These are phyloP conservation scores for Cercospora janseana DNA, from an alignment of 2,329 filamentous ascomycete genomes.

Conservation along the genomic window DNA sequence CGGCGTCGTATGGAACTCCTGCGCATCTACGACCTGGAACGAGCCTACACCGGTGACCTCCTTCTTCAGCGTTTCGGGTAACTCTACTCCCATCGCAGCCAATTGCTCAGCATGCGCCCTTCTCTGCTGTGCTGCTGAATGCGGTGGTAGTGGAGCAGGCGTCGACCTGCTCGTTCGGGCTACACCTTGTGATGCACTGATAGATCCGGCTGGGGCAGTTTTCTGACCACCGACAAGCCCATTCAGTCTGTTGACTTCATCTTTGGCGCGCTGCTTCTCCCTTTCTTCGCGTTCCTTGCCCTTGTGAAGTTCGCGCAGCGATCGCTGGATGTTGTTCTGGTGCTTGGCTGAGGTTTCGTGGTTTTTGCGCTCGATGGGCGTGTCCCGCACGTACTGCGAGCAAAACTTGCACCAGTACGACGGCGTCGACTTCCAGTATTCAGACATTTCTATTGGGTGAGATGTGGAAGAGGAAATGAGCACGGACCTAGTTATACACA, in stretches of 20 bases:
- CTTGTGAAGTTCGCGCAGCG: conserved; percentile 83
- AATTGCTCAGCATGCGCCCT: conserved; percentile 85
- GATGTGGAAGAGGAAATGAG: too few species aligned
- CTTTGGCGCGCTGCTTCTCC: conserved; percentile 74
- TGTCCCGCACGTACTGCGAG: conserved; percentile 85
- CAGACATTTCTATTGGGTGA: conserved; percentile 64
- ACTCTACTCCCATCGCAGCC: conserved; percentile 77
- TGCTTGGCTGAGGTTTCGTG: conserved; percentile 39
- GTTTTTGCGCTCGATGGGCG: conserved; percentile 72
- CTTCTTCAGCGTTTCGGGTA: conserved; percentile 73
- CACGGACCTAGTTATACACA: too few species aligned
- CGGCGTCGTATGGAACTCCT: conserved; percentile 30
- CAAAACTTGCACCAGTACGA: conserved; percentile 99
- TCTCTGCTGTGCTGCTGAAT: conserved; percentile 61
- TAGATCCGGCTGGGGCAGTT: conserved; percentile 35
- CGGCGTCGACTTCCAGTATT: conserved; percentile 98
- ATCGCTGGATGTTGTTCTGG: conserved; percentile 75
- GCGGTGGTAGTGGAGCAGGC: conserved; percentile 32
- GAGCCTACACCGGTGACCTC: conserved; percentile 87
- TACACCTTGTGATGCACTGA: conserved; percentile 27
- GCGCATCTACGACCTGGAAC: conserved; percentile 69
- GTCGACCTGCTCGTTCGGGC: conserved; percentile 20
- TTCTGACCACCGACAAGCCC: conserved; percentile 60
- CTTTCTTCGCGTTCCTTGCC: conserved; percentile 75
- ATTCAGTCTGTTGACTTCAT: conserved; percentile 82